Evolutionary conservation across 73 alveolate genomes (phyloP).

Genomic region (Paramecium caudatum): DNA sequence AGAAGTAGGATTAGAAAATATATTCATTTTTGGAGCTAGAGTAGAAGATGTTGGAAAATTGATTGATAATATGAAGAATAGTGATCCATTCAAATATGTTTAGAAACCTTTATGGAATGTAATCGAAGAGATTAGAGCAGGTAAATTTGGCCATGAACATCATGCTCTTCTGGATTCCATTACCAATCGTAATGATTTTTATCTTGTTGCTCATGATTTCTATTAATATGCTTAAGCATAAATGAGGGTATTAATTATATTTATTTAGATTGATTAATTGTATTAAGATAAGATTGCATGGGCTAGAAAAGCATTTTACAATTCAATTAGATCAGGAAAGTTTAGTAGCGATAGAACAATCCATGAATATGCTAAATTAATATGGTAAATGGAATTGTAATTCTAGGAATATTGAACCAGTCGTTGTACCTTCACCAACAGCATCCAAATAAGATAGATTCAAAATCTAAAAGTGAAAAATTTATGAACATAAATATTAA

Average conservation of each 20-base stretch:
- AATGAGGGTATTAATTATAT: slow-evolving; percentile 59
- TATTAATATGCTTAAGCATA: slow-evolving; percentile 85
- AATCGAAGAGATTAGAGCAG: slow-evolving; percentile 84
- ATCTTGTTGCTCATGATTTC: slow-evolving; percentile 86
- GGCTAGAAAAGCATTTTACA: slow-evolving; percentile 80
- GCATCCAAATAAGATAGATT: slow-evolving; percentile 44
- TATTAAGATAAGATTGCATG: slow-evolving; percentile 79
- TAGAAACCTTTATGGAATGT: slow-evolving; percentile 87
- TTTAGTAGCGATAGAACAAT: slow-evolving; percentile 84
- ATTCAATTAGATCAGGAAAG: slow-evolving; percentile 79
- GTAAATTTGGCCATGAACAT: slow-evolving; percentile 87
- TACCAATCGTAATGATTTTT: slow-evolving; percentile 83
- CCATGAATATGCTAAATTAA: slow-evolving; percentile 81
- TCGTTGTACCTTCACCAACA: slow-evolving; percentile 60
- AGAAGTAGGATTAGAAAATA: slow-evolving; percentile 95
- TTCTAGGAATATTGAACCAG: slow-evolving; percentile 24
- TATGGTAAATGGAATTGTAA: slow-evolving; percentile 72
- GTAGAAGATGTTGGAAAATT: slow-evolving; percentile 86
- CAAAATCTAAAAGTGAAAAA: slow-evolving; percentile 40
- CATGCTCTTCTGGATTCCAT: slow-evolving; percentile 83
- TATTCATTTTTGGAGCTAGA: slow-evolving; percentile 94
- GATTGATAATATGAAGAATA: slow-evolving; percentile 80
- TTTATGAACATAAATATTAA: background rate
- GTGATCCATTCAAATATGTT: slow-evolving; percentile 72
- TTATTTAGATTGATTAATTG: slow-evolving; percentile 67